These are phyloP conservation scores for Pichia membranifaciens DNA, from an alignment of 805 yeast species.

Conservation along the genomic window DNA sequence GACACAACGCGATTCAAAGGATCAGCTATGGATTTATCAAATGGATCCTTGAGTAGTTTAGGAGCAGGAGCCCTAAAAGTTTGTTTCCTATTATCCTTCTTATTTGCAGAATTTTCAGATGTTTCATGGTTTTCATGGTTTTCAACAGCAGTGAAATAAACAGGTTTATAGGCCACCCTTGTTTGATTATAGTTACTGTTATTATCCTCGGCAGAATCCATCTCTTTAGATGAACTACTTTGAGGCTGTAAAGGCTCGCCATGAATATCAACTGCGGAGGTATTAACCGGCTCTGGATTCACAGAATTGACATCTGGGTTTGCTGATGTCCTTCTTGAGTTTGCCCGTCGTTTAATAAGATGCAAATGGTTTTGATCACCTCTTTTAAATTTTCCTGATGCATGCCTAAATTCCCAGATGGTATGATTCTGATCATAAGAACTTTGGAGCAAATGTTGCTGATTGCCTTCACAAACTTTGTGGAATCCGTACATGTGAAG, in stretches of 20 bases:
- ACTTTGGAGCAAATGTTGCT: slow-evolving; percentile 1
- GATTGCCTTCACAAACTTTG: slow-evolving; percentile 47
- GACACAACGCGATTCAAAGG: neutral
- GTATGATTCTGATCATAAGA: slow-evolving; percentile 20
- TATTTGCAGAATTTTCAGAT: neutral
- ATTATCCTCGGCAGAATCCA: neutral
- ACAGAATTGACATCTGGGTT: neutral
- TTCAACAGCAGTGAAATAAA: neutral
- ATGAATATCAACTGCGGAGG: neutral
- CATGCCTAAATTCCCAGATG: slow-evolving; percentile 54
- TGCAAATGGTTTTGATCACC: slow-evolving; percentile 41
- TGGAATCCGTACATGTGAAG: slow-evolving; percentile 77
- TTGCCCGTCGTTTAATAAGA: slow-evolving; percentile 40
- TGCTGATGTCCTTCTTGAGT: slow-evolving; percentile 10
- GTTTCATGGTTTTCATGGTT: neutral
- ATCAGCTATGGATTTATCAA: neutral
- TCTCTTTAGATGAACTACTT: neutral
- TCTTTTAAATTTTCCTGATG: slow-evolving; percentile 43
- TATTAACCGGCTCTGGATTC: neutral
- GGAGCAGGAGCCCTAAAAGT: neutral
- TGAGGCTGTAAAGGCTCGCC: neutral
- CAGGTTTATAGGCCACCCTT: neutral
- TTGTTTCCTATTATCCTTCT: neutral
- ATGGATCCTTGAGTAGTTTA: neutral
- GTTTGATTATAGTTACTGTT: neutral